Percentiles rank a stretch among this genome's conserved stretches.
Conservation (phyloP, 2,329 filamentous ascomycete genomes). For the Trichoderma koningii region DNA sequence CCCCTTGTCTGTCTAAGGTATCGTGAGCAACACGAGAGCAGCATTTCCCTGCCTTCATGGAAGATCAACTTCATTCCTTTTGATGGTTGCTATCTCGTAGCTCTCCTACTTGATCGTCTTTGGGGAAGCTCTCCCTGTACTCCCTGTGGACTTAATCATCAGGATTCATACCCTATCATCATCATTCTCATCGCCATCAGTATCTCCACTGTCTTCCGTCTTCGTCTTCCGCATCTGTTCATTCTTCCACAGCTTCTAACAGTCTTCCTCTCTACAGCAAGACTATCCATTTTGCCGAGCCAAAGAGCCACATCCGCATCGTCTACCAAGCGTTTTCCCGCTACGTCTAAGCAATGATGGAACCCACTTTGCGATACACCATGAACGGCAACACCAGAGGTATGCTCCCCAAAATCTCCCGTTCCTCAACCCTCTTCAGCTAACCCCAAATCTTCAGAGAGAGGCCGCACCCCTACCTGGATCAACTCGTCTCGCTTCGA, state of each 20-base stretch:
- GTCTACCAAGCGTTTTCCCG: constrained; percentile 8
- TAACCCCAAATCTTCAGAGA: neutral
- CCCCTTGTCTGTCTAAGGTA: too few relatives aligned
- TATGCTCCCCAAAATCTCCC: neutral
- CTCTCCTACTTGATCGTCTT: too few relatives aligned
- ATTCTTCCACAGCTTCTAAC: neutral
- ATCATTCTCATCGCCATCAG: neutral
- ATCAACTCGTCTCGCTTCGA: neutral
- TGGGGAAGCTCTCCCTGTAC: neutral
- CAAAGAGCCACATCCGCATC: constrained; percentile 1
- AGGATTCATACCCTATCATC: neutral
- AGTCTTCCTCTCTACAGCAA: neutral
- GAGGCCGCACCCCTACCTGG: neutral
- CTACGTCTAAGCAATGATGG: neutral
- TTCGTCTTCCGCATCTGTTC: too few relatives aligned
- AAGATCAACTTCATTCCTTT: too few relatives aligned
- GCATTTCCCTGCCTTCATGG: too few relatives aligned
- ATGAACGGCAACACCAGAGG: neutral
- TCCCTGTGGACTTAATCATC: too few relatives aligned
- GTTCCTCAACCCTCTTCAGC: neutral
- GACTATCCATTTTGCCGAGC: constrained; percentile 6
- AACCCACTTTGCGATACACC: neutral
- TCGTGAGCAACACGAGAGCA: too few relatives aligned
- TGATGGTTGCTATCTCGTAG: too few relatives aligned
- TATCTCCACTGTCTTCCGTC: neutral